Base-by-base conservation (phyloP, 306 rosid species). In the Psophocarpus tetragonolobus region DNA sequence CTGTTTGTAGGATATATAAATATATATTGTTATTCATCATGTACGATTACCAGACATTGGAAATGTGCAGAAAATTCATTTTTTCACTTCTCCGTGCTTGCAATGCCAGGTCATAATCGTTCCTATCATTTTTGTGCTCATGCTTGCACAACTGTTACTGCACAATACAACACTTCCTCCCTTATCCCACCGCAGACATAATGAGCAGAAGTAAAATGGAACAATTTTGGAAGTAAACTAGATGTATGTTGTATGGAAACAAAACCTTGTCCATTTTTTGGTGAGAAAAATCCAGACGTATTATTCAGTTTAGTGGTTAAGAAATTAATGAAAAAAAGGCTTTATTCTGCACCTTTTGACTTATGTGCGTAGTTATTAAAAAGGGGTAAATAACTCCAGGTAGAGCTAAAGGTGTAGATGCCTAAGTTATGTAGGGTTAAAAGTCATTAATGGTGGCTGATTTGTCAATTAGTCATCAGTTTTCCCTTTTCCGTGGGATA, bases 11-110 rank as follows among this genome's bases (percentile, higher is more conserved):
- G 90, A 80, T 83, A 80, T 87, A 88, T 81, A 79, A 86, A 88
- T 57, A 57, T 64, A 64, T 65, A 65, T 36, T 85, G 83, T 78
- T 87, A 88, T 92, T 88, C 87, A 90, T 86, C 87, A 65, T 90
- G 97, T 92, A 95, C 85, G 81, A 86, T 87, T 89, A 69, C 81
- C 51, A 76, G 87, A 91, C 93, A 87, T 88, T 90, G 86, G 77
- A 86, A 88, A 90, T 91, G 97, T 92, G 98, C 97, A 96, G 94
- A 87, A 84, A 75, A 86, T 91, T 92, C 85, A 80, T 88, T 89
- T 84, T 91, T 82, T 68, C 68, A 27, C 39, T 35, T 67, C 29
- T 72, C 68, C 47, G 24, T 72, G 21, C 44, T 76, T 69, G 53
- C 58, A 35, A 58, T 47, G 38, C 62, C 45, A 50, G 33, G 14